Conservation (phyloP, 257 asterid genomes). For the Catharanthus roseus region DNA sequence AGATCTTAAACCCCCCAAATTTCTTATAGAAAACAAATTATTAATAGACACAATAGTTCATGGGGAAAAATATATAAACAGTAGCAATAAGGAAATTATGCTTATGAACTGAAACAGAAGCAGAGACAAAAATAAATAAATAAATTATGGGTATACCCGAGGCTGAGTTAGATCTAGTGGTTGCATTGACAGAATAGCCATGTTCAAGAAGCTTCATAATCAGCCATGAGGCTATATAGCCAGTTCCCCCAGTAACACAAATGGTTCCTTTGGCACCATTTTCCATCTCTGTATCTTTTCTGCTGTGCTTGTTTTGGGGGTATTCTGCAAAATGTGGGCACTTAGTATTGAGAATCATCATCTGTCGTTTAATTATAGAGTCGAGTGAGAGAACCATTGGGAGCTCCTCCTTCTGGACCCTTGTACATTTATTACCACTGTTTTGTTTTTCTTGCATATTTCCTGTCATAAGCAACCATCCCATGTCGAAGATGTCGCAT, state of each 20-base stretch:
- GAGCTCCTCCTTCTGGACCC: too few species aligned
- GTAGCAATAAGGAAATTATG: neutral
- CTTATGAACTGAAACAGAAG: too few species aligned
- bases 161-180: neutral
- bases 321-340: too few species aligned
- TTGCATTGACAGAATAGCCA: slow-evolving; percentile 15
- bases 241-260: slow-evolving; percentile 42
- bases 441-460: too few species aligned
- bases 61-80: neutral
- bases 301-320: neutral
- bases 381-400: too few species aligned
- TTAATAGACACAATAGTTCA: neutral
- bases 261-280: slow-evolving; percentile 17
- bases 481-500: too few species aligned
- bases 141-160: too few species aligned
- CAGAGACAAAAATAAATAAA: neutral
- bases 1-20: neutral
- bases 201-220: slow-evolving; percentile 33
- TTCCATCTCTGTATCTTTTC: neutral
- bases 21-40: neutral
- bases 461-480: too few species aligned
- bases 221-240: slow-evolving; percentile 37
- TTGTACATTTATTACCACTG: too few species aligned
- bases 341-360: too few species aligned
- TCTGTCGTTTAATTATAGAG: too few species aligned